Conservation (phyloP, 2,329 filamentous ascomycete species). For the Spiromastix sp. region DNA sequence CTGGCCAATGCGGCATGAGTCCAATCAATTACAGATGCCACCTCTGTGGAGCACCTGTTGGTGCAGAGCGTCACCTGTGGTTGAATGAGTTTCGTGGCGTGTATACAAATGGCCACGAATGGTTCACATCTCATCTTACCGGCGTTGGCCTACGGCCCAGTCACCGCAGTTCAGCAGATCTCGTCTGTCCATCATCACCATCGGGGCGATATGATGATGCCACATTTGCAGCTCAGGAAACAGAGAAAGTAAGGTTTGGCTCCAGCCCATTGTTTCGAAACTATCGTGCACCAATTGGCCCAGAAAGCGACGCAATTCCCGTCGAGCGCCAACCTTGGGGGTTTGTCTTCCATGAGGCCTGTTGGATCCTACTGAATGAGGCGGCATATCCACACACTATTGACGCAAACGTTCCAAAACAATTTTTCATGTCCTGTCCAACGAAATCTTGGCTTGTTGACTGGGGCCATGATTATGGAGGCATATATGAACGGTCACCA, state of each 20-base stretch:
- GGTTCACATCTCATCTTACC: not conserved
- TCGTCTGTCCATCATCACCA: not conserved
- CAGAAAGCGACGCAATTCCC: not conserved
- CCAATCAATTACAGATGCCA: no score
- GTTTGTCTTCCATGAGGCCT: not conserved
- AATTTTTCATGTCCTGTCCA: not conserved
- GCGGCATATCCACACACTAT: not conserved
- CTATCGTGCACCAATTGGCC: not conserved
- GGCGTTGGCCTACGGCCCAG: not conserved
- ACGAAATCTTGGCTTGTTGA: no score
- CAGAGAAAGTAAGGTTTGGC: no score
- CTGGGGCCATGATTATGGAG: slow-evolving; percentile 1
- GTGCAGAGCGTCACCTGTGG: not conserved
- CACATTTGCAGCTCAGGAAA: not conserved
- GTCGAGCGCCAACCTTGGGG: not conserved
- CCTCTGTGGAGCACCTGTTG: not conserved
- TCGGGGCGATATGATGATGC: not conserved
- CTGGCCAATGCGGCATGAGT: no score
- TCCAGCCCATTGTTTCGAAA: no score
- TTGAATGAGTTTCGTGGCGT: not conserved
- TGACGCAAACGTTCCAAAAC: not conserved
- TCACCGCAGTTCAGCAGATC: not conserved
- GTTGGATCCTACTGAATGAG: slow-evolving; percentile 1
- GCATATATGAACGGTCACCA: not conserved
- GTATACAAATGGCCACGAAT: not conserved